Percentiles rank a stretch among this genome's conserved stretches.
phyloP scores from a whole-genome alignment of 108 stramenopile species.

The Parmales sp. region DNA sequence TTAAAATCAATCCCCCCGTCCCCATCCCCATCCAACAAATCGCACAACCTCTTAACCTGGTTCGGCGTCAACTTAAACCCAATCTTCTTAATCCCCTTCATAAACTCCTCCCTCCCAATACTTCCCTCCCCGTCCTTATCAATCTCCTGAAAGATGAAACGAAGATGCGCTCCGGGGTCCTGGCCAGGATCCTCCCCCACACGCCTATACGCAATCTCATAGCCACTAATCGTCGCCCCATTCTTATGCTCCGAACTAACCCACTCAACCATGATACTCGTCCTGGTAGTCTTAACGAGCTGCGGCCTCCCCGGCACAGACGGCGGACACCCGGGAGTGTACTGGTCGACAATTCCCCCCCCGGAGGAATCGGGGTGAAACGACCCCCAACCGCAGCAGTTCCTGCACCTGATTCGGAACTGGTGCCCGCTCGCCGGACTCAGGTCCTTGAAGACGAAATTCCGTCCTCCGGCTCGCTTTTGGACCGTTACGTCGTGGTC shows the following conservation, averaged over 20 bases:
- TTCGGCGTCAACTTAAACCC: neutral
- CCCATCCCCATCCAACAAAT: neutral
- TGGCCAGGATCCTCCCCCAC: neutral
- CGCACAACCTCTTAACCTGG: neutral
- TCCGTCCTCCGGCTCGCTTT: neutral
- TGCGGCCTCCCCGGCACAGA: neutral
- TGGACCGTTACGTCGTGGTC: neutral
- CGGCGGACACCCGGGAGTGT: neutral
- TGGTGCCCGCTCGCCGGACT: neutral
- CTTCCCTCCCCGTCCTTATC: neutral
- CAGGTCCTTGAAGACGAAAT: neutral
- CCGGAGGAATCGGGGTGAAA: too few relatives aligned
- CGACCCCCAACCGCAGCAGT: neutral
- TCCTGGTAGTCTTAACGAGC: neutral
- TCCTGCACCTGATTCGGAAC: neutral
- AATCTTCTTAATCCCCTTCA: neutral
- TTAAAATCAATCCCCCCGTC: neutral
- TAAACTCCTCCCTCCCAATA: neutral
- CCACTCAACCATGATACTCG: slow-evolving; percentile 4
- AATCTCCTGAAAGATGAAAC: slow-evolving; percentile 7
- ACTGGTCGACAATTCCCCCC: neutral
- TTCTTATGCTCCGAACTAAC: neutral
- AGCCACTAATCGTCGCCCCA: neutral
- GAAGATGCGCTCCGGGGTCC: neutral
- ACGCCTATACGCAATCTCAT: neutral